Conservation (phyloP, 805 yeast species). For the Cyberlindnera saturnus region DNA sequence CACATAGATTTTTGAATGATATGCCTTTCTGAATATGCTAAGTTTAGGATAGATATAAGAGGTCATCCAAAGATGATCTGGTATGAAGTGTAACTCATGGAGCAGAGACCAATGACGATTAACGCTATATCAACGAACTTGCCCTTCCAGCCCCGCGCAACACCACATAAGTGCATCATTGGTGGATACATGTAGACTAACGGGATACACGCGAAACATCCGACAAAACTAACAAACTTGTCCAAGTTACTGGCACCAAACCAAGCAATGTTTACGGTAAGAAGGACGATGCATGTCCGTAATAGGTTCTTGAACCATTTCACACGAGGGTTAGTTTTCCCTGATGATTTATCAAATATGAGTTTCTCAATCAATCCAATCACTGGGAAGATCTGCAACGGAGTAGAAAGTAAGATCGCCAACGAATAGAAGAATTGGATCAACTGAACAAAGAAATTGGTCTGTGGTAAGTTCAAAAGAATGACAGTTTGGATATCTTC, state of each 20-base stretch:
- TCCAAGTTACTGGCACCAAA: conserved; percentile 67
- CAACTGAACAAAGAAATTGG: conserved; percentile 50
- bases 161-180: conserved; percentile 50
- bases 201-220: conserved; percentile 82
- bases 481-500: conserved; percentile 59
- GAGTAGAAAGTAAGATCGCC: conserved; percentile 73
- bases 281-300: conserved; percentile 46
- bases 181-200: conserved; percentile 85
- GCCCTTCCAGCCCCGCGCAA: conserved; percentile 24
- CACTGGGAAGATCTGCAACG: conserved; percentile 78
- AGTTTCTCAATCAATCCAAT: conserved; percentile 64
- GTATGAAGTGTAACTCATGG: conserved; percentile 64
- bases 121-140: conserved; percentile 42
- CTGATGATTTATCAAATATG: conserved; percentile 48
- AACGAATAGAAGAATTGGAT: conserved; percentile 68
- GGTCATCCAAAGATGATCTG: conserved; percentile 37
- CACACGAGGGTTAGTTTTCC: conserved; percentile 43
- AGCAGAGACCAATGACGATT: conserved; percentile 49
- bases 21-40: too few species aligned
- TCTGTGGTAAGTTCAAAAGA: conserved; percentile 65
- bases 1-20: too few species aligned
- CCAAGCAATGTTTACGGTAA: conserved; percentile 54
- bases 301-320: conserved; percentile 66
- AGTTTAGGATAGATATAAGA: background rate
- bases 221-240: conserved; percentile 71